Evolutionary conservation across 2,329 filamentous ascomycete species (phyloP), one percentile per base, ranked within the genome.

Genomic region (Dryadomyces sulphureus): DNA sequence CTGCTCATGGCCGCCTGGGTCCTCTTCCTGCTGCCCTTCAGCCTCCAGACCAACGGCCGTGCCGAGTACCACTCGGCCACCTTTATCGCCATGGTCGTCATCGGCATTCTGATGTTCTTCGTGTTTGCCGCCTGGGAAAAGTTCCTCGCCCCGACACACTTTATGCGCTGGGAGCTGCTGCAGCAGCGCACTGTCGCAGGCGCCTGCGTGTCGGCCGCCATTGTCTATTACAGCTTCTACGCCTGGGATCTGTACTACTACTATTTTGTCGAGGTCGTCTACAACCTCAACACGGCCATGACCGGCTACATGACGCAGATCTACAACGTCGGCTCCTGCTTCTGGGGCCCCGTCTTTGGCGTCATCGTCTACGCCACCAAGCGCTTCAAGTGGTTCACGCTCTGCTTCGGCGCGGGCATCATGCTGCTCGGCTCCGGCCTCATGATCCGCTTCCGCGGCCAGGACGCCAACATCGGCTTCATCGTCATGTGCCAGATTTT

Each of bases 21-120:
- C 0, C 61, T 84, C 11, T 76, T 87, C 55, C 64, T 87, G n/a
- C 69, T 88, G 7, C 79, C 82, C 0, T 77, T 88, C 58, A 78
- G 67, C 16, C 66, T 87, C 19, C 64, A 63, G 45, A 60, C 61
- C 2, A 62, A 65, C 43, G 65, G 68, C 50, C 48, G 56, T 3
- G 54, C 66, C 9, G 52, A 54, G 12, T 73, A 69, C 68, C 55
- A 55, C 20, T 60, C 62, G 2, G 60, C 63, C 3, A 57, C 64
- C 43, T 66, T 70, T 41, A 68, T 68, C 49, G 56, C 56, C 48
- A 59, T 68, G 53, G 51, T 67, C 25, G 54, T 66, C 30, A 53
- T 68, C 30, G 65, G 66, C 17, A 52, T 50, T 12, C 45, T 62
- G 6, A 54, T 68, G 6, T 52, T 69, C 20, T 45, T 62, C 36